A percentile compares a stretch with the other conserved stretches of the same genome.
Conservation (phyloP, 2,329 filamentous ascomycete genomes). For the Hortaea sp. region DNA sequence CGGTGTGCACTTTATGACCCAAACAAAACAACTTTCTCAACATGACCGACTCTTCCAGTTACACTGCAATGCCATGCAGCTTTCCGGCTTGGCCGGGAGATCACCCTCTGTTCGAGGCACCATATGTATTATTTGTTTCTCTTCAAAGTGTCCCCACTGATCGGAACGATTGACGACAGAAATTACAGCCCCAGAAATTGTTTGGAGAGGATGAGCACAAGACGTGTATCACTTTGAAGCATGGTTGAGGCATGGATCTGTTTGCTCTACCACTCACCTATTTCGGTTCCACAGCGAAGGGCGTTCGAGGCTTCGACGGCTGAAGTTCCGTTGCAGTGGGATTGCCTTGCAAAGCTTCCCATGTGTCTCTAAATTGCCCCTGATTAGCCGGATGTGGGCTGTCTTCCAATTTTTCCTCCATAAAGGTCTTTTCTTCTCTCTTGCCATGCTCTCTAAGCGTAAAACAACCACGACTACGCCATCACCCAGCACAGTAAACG, state of each 20-base stretch:
- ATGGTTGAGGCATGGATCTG: constrained; percentile 1
- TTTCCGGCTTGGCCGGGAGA: constrained; percentile 6
- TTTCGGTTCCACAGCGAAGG: neutral
- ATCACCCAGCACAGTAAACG: too few species aligned
- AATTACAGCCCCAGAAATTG: constrained; percentile 14
- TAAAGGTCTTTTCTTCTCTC: too few species aligned
- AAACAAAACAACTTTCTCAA: constrained; percentile 5
- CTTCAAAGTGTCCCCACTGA: too few species aligned
- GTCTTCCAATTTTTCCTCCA: too few species aligned
- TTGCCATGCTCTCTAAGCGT: too few species aligned
- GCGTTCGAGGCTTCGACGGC: neutral
- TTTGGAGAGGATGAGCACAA: constrained; percentile 1
- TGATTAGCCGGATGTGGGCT: too few species aligned
- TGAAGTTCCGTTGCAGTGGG: too few species aligned
- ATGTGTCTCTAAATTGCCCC: too few species aligned
- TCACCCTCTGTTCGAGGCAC: too few species aligned
- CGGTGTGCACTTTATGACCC: constrained; percentile 4
- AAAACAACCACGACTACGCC: too few species aligned
- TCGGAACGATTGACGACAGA: constrained; percentile 8
- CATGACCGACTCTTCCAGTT: constrained; percentile 8
- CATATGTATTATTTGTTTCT: neutral
- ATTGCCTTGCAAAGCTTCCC: neutral
- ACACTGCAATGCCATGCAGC: constrained; percentile 10
- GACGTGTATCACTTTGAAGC: constrained; percentile 1
- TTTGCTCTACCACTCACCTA: neutral